Percentiles rank a stretch among this genome's conserved stretches.
These are phyloP conservation scores for Anaeramoeba ignava DNA, from an alignment of 78 protist species.

Conservation along the genomic window DNA sequence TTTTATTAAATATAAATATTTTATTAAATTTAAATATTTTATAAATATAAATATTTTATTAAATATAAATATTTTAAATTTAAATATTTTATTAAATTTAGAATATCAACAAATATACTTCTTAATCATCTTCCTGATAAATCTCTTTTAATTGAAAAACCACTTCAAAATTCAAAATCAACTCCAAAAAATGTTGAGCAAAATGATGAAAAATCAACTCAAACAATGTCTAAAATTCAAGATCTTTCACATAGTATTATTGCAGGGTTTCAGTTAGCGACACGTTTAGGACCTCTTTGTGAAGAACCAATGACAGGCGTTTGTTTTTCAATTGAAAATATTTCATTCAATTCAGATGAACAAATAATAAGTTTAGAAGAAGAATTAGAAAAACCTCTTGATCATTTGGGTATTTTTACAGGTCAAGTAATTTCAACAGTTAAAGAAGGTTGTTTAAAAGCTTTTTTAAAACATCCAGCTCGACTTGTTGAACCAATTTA, in stretches of 20 bases:
- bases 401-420: neutral
- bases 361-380: neutral
- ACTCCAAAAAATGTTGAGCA: no score
- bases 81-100: no score
- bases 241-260: neutral
- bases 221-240: no score
- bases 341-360: neutral
- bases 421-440: neutral
- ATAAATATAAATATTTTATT: no score
- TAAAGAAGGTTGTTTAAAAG: neutral
- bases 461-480: neutral
- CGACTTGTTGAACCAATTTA: neutral
- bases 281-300: neutral
- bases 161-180: no score
- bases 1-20: no score
- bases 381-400: neutral
- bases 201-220: no score
- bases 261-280: neutral
- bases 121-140: no score
- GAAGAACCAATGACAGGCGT: neutral
- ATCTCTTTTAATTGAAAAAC: no score
- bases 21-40: no score
- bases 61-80: no score
- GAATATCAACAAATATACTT: no score
- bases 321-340: neutral